Evolutionary conservation across 495 filamentous ascomycete genomes (phyloP).

Genomic region (Trichodelitschia bisporula): DNA sequence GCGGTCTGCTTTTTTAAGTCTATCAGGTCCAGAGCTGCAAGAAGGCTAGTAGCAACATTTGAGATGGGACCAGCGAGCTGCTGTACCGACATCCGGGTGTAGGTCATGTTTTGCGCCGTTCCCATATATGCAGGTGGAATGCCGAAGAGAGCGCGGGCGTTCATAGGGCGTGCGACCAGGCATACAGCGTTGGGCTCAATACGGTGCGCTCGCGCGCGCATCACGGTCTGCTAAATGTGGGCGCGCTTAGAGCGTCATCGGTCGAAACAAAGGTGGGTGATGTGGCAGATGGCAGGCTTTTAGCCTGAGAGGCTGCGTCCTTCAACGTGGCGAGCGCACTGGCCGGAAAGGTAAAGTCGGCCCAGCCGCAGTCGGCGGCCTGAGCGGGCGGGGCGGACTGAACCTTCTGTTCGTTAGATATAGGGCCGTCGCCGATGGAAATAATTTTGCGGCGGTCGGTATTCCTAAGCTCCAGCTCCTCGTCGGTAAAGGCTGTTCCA

Average conservation of each 20-base stretch:
- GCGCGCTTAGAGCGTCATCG: conserved; percentile 27
- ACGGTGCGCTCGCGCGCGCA: conserved; percentile 19
- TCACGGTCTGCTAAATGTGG: conserved; percentile 27
- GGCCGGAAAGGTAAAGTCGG: conserved; percentile 18
- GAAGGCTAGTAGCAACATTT: conserved; percentile 22
- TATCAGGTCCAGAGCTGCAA: conserved; percentile 18
- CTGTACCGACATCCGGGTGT: conserved; percentile 13
- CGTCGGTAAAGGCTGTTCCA: conserved; percentile 18
- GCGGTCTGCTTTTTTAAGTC: conserved; percentile 16
- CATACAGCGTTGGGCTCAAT: conserved; percentile 11
- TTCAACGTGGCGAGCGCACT: conserved; percentile 20
- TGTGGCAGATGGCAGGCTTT: no score
- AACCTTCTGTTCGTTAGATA: conserved; percentile 14
- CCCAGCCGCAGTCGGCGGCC: conserved; percentile 16
- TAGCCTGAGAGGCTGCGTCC: conserved; percentile 12
- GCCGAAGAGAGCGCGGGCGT: conserved; percentile 21
- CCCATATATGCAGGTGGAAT: conserved; percentile 23
- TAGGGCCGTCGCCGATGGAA: conserved; percentile 16
- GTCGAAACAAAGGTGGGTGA: conserved; percentile 14
- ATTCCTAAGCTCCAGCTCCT: conserved; percentile 24
- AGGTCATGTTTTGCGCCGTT: conserved; percentile 20
- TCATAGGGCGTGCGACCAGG: conserved; percentile 25
- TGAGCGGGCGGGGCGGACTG: conserved; percentile 4
- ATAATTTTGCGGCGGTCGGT: conserved; percentile 18
- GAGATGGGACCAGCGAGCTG: conserved; percentile 19